Percentiles rank a stretch among this genome's conserved stretches.
Evolutionary conservation across 225 moss, liverwort and hornwort genomes (phyloP).

Genomic region (Rhytidiadelphus loreus): DNA sequence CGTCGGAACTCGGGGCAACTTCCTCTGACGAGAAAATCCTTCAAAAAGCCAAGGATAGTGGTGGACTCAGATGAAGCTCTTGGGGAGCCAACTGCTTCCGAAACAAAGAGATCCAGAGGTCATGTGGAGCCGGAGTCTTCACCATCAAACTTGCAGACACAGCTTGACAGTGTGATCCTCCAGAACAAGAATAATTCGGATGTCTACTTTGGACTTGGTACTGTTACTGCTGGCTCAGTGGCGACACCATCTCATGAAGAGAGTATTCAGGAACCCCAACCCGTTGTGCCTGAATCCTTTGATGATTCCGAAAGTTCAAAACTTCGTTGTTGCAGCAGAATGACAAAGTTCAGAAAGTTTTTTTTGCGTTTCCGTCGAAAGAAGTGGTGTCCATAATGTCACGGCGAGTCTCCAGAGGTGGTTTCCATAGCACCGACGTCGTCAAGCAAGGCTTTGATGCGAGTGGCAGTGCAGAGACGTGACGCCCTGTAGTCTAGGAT

Average conservation of each 20-base stretch:
- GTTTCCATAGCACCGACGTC: not conserved
- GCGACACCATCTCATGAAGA: slow-evolving; percentile 19
- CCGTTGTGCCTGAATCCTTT: slow-evolving; percentile 6
- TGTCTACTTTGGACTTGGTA: not conserved
- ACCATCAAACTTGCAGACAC: not conserved
- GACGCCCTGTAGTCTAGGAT: not conserved
- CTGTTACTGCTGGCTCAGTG: slow-evolving; percentile 3
- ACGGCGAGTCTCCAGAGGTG: slow-evolving; percentile 1
- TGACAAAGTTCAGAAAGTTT: too few species aligned
- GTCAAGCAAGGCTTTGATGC: slow-evolving; percentile 5
- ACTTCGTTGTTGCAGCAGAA: too few species aligned
- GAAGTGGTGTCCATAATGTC: slow-evolving; percentile 47
- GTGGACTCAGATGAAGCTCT: not conserved
- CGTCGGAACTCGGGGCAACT: not conserved
- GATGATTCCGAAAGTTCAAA: too few species aligned
- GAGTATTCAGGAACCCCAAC: not conserved
- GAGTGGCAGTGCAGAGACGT: not conserved
- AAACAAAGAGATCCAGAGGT: not conserved
- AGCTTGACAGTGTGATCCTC: not conserved
- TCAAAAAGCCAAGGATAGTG: slow-evolving; percentile 14
- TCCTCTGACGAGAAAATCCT: not conserved
- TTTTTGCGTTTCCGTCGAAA: slow-evolving; percentile 21
- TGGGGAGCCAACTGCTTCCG: not conserved
- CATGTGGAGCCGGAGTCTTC: not conserved
- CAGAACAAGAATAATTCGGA: not conserved